These are phyloP conservation scores for Calamus simplicifolius DNA, from an alignment of 176 grass and related monocot species.

Conservation along the genomic window DNA sequence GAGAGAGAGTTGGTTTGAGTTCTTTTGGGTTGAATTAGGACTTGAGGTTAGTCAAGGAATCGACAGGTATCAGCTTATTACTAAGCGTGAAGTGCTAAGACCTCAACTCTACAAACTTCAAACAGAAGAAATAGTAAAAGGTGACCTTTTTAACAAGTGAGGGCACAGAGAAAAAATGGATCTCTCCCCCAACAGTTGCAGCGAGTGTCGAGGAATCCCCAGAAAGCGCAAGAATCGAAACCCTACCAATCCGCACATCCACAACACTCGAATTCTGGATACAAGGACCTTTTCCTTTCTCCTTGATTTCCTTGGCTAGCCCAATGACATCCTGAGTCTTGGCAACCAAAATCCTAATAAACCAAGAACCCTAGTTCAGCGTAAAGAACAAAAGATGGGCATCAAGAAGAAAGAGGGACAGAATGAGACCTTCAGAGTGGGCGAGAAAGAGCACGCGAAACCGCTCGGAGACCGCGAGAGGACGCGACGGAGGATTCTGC, in stretches of 20 bases:
- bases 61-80: too few species aligned
- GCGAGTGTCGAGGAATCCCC: slow-evolving; percentile 57
- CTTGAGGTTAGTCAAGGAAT: too few species aligned
- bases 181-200: slow-evolving; percentile 35
- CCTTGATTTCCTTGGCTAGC: slow-evolving; percentile 53
- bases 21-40: too few species aligned
- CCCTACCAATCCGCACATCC: slow-evolving; percentile 51
- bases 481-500: slow-evolving; percentile 43
- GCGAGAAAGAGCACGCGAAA: slow-evolving; percentile 67
- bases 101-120: too few species aligned
- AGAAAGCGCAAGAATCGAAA: slow-evolving; percentile 63
- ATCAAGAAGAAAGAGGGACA: not conserved
- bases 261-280: slow-evolving; percentile 48
- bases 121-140: not conserved
- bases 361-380: slow-evolving; percentile 1
- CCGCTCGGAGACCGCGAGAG: slow-evolving; percentile 63
- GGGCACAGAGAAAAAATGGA: slow-evolving; percentile 67
- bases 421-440: slow-evolving; percentile 33
- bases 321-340: slow-evolving; percentile 66
- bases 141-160: slow-evolving; percentile 62
- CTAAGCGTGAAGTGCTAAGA: too few species aligned
- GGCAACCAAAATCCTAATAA: slow-evolving; percentile 69
- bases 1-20: too few species aligned
- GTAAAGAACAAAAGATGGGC: not conserved
- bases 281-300: slow-evolving; percentile 64